Conservation (phyloP, 108 stramenopile species). For the Mayamaea pseudoterrestris region DNA sequence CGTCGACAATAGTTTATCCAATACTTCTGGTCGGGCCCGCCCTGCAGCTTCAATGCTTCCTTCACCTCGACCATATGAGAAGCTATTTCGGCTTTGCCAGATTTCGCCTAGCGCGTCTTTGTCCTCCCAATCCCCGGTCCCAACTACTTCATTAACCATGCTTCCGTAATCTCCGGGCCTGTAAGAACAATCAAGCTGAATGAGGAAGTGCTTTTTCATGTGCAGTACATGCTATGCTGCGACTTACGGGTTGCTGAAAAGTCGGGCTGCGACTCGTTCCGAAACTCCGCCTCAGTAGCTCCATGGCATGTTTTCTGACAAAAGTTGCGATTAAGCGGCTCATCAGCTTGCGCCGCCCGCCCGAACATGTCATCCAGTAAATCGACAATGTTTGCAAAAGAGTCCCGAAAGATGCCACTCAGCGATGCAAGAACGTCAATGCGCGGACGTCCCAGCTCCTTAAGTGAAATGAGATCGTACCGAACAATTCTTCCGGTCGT, state of each 20-base stretch:
- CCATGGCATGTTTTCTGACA: conserved; percentile 56
- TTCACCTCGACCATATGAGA: conserved; percentile 61
- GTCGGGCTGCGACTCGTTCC: conserved; percentile 58
- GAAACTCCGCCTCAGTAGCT: conserved; percentile 48
- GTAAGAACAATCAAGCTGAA: not conserved
- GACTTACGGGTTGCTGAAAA: conserved; percentile 83
- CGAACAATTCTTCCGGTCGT: conserved; percentile 29
- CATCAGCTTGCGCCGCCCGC: conserved; percentile 44
- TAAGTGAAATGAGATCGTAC: conserved; percentile 66
- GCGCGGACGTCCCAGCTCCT: conserved; percentile 63
- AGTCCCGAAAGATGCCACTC: conserved; percentile 75
- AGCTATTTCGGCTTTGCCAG: conserved; percentile 64
- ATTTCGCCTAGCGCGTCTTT: conserved; percentile 63
- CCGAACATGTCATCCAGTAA: conserved; percentile 81
- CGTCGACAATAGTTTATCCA: conserved; percentile 55
- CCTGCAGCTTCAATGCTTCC: conserved; percentile 35
- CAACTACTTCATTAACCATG: conserved; percentile 78
- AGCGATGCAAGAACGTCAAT: conserved; percentile 75
- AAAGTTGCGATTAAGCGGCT: conserved; percentile 63
- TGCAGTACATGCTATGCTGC: no score
- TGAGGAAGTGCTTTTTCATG: conserved; percentile 14
- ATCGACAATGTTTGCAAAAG: conserved; percentile 81
- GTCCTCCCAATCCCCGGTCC: conserved; percentile 75
- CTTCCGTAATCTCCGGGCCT: conserved; percentile 57
- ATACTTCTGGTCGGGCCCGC: conserved; percentile 51